Conservation (phyloP, 495 filamentous ascomycete genomes). For the Xylaria venustula region DNA sequence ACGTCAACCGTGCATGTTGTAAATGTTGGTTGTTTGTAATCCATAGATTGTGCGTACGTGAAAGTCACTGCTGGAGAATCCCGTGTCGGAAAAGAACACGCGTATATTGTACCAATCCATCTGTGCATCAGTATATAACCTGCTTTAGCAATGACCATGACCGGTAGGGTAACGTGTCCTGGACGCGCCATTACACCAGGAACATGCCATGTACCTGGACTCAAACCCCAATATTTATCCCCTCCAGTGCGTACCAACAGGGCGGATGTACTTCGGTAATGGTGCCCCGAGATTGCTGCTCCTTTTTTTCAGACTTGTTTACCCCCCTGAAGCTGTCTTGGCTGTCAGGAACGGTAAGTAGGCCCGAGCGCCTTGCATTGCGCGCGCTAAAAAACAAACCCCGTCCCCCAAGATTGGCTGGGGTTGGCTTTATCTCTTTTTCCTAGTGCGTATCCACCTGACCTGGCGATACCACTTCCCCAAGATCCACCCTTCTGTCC, state of each 20-base stretch:
- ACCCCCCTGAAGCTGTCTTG: neutral
- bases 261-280: slow-evolving; percentile 15
- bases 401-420: slow-evolving; percentile 8
- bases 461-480: slow-evolving; percentile 13
- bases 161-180: too few relatives aligned
- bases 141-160: too few relatives aligned
- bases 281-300: neutral
- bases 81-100: too few relatives aligned
- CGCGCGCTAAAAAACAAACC: slow-evolving; percentile 8
- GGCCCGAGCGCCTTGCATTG: slow-evolving; percentile 16
- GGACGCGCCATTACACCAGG: too few relatives aligned
- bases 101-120: too few relatives aligned
- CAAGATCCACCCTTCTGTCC: slow-evolving; percentile 12
- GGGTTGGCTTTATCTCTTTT: slow-evolving; percentile 2
- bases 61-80: too few relatives aligned
- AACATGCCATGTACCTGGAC: too few relatives aligned
- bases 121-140: too few relatives aligned
- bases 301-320: neutral
- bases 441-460: slow-evolving; percentile 13
- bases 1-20: too few relatives aligned
- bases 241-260: neutral
- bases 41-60: too few relatives aligned
- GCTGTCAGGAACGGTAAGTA: neutral
- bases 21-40: too few relatives aligned
- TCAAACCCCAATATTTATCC: neutral